These are phyloP conservation scores for Posidonia oceanica DNA, from an alignment of 116 monocot genomes.

Conservation along the genomic window DNA sequence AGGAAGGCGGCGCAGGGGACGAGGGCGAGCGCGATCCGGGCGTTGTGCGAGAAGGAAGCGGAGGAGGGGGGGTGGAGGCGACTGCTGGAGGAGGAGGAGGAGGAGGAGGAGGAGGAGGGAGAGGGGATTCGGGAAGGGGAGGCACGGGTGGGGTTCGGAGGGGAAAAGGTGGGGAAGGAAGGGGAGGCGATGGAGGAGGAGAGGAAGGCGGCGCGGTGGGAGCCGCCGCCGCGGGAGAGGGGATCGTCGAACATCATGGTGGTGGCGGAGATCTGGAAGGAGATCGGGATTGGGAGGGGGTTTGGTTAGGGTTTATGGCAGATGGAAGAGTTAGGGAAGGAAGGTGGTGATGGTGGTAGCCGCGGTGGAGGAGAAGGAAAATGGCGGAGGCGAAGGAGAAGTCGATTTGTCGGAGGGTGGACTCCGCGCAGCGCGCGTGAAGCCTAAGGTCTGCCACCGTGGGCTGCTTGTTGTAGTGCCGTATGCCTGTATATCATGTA, in stretches of 20 bases:
- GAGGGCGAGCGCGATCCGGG: conserved; percentile 56
- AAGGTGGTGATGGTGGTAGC: not conserved
- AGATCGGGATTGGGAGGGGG: not conserved
- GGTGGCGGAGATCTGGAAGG: not conserved
- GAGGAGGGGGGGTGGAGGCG: not conserved
- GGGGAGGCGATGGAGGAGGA: conserved; percentile 23
- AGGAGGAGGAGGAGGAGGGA: conserved; percentile 12
- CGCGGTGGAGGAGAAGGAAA: too few species aligned
- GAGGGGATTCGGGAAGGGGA: conserved; percentile 16
- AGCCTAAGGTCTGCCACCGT: too few species aligned
- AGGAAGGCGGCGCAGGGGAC: conserved; percentile 66
- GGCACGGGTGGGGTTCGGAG: conserved; percentile 13
- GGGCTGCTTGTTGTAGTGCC: too few species aligned
- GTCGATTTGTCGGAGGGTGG: too few species aligned
- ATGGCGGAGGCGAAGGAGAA: too few species aligned
- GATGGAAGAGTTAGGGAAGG: too few species aligned
- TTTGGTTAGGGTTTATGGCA: too few species aligned
- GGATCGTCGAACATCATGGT: conserved; percentile 29
- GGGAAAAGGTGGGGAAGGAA: conserved; percentile 39
- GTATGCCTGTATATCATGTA: too few species aligned
- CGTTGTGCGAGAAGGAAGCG: conserved; percentile 50
- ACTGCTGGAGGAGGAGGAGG: conserved; percentile 7
- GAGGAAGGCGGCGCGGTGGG: conserved; percentile 40
- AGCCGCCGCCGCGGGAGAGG: conserved; percentile 31
- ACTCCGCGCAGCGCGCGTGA: too few species aligned